Evolutionary conservation across 345 rosid species (phyloP).

Genomic region (Euphorbia peplus): DNA sequence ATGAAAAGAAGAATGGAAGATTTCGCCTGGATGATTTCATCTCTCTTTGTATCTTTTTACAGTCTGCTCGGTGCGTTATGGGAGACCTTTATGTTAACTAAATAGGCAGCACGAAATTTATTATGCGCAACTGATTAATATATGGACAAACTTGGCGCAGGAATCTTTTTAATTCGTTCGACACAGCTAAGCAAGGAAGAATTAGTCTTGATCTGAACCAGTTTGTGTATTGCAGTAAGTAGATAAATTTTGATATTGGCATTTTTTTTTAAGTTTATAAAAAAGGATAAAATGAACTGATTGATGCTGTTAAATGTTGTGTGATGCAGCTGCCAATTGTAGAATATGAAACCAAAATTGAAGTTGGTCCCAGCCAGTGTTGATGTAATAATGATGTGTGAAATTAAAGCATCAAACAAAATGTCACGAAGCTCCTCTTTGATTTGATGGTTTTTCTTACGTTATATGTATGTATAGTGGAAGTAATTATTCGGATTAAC

Average conservation of each 20-base stretch:
- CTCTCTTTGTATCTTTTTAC: conserved; percentile 63
- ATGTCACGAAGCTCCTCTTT: not conserved
- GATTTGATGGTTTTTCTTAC: not conserved
- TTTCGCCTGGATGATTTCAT: conserved; percentile 67
- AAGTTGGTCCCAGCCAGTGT: not conserved
- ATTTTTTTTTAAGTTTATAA: not conserved
- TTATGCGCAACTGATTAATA: not conserved
- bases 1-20: conserved; percentile 53
- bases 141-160: conserved; percentile 25
- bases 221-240: conserved; percentile 66
- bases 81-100: not conserved
- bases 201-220: conserved; percentile 63
- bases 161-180: conserved; percentile 63
- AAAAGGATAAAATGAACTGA: not conserved
- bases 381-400: not conserved
- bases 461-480: not conserved
- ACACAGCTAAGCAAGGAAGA: conserved; percentile 71
- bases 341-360: conserved; percentile 44
- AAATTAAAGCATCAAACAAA: not conserved
- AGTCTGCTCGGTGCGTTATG: conserved; percentile 54
- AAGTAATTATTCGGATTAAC: not conserved
- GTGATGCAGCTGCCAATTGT: conserved; percentile 56
- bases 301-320: conserved; percentile 5
- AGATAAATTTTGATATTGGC: not conserved
- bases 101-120: not conserved